A percentile compares a stretch with the other conserved stretches of the same genome.
Conservation (phyloP, 129 eudicot genomes). For the Mikania micrantha region DNA sequence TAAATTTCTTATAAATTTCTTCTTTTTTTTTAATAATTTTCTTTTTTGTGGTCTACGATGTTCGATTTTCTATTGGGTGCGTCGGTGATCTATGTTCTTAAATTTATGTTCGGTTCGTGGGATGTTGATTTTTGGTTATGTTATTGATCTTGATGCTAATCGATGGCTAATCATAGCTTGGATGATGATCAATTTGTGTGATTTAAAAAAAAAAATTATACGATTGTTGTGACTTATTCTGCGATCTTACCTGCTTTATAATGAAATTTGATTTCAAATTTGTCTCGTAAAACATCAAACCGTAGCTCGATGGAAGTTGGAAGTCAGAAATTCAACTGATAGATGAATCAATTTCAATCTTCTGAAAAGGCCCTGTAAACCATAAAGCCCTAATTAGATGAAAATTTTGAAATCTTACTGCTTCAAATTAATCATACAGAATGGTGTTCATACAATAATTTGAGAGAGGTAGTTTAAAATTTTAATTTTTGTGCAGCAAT, state of each 20-base stretch:
- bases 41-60: too few relatives aligned
- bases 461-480: not conserved
- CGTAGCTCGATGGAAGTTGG: too few relatives aligned
- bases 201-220: too few relatives aligned
- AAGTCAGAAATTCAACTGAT: too few relatives aligned
- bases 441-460: not conserved
- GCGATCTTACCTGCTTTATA: not conserved
- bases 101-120: not conserved
- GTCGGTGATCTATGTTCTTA: not conserved
- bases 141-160: conserved; percentile 1
- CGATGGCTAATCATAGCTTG: not conserved
- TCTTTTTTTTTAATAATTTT: too few relatives aligned
- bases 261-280: not conserved
- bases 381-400: not conserved
- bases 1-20: not conserved
- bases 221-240: not conserved
- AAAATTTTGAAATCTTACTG: not conserved
- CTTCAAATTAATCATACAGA: too few relatives aligned
- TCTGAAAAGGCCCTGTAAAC: too few relatives aligned
- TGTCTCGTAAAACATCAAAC: not conserved
- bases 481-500: not conserved
- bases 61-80: not conserved
- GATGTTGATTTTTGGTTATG: not conserved
- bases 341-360: too few relatives aligned
- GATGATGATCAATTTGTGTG: not conserved